Evolutionary conservation across 805 yeast genomes (phyloP), one percentile per base, ranked within the genome.

Genomic region (Wickerhamiella sorbophila): DNA sequence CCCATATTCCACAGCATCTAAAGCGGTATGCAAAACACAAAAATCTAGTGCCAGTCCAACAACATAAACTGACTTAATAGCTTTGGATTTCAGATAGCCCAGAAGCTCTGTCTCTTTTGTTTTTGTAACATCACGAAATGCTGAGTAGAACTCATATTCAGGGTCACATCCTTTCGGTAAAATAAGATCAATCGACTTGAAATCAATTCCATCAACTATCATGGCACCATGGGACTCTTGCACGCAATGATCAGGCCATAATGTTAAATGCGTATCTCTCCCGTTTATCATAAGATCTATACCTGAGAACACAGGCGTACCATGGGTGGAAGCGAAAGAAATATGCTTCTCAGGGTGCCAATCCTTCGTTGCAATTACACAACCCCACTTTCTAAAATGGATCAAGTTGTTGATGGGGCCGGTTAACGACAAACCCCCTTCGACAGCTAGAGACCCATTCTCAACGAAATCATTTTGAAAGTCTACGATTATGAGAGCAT

Each of bases 231-330:
- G 38, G 0, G 86, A 67, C 40, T 69, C 66, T 53, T 83, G 87
- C 14, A 87, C 72, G 58, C 96, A 87, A 56, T 87, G 97, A 42
- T 73, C 87, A 0, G 97, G 96, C 96, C 96, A 87, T 3, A 85
- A 66, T 12, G 56, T 54, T 38, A 76, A 72, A 1, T 52, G 39
- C 53, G 78, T 74, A 12, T 12, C 16, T 21, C 42, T 24, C 21
- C 18, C 4, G 26, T n/a, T 19, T 4, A 36, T 1, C 2, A 4
- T 14, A 26, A 27, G 22, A 15, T 55, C 61, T 33, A 72, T 49
- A 1, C 63, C 54, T 0, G 75, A 61, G 54, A 66, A 86, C 2
- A 86, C 81, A 2, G 57, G 43, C 20, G 48, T 59, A 29, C 49
- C 58, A 53, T 85, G 86, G 37, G 69, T 71, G 0, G 78, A 68